These are phyloP conservation scores for Eragrostis curvula DNA, from an alignment of 176 grass and related monocot genomes.

Conservation along the genomic window DNA sequence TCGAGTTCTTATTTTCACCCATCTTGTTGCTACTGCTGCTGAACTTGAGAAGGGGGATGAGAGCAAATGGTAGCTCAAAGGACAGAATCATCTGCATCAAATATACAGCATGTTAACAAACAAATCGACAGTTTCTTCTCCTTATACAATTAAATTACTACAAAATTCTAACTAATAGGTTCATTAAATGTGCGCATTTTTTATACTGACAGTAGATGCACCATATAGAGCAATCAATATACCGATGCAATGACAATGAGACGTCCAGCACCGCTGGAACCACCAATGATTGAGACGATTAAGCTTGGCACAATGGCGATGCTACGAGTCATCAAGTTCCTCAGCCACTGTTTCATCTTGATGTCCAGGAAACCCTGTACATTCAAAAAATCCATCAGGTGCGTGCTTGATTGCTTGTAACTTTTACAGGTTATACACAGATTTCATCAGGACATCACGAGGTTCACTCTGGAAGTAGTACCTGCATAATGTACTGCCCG, in stretches of 20 bases:
- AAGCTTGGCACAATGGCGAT: conserved; percentile 76
- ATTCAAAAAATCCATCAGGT: neutral
- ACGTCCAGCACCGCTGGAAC: conserved; percentile 63
- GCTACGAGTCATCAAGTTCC: conserved; percentile 69
- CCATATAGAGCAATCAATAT: neutral
- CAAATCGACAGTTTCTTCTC: neutral
- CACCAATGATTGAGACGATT: conserved; percentile 68
- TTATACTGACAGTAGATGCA: too few species aligned
- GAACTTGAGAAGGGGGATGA: conserved; percentile 94
- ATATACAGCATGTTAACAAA: neutral
- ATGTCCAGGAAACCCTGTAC: conserved; percentile 73
- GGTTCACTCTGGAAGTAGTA: conserved; percentile 1
- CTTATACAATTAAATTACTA: neutral
- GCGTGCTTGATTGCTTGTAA: neutral
- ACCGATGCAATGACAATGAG: conserved; percentile 93
- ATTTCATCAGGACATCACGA: neutral
- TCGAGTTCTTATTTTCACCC: conserved; percentile 81
- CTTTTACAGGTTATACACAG: neutral
- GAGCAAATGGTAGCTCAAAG: conserved; percentile 81
- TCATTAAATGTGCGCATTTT: too few species aligned
- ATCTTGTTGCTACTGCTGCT: conserved; percentile 79
- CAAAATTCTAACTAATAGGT: neutral
- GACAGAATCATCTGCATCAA: conserved; percentile 83
- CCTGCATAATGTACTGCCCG: conserved; percentile 80
- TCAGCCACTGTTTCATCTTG: conserved; percentile 65